These are phyloP conservation scores for Amanita fuliginea DNA, from an alignment of 768 basidiomycete genomes.

Conservation along the genomic window DNA sequence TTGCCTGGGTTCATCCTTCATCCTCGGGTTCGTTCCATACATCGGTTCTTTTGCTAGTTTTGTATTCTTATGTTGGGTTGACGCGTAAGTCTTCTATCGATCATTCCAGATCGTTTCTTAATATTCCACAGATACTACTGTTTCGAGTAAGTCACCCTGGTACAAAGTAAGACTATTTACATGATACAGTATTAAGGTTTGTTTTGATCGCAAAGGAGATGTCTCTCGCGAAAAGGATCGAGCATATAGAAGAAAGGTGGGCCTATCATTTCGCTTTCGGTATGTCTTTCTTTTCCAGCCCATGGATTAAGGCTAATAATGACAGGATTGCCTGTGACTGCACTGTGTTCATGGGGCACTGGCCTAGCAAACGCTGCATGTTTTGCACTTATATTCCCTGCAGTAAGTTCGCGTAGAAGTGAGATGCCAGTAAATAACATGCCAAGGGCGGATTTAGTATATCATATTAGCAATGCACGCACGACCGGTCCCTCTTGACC, in stretches of 20 bases:
- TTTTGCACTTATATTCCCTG: conserved; percentile 76
- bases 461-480: conserved; percentile 80
- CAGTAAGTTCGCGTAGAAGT: conserved; percentile 31
- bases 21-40: conserved; percentile 51
- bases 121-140: conserved; percentile 63
- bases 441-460: conserved; percentile 38
- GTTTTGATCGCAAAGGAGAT: conserved; percentile 69
- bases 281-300: conserved; percentile 13
- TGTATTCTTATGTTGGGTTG: conserved; percentile 75
- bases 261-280: conserved; percentile 83
- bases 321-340: conserved; percentile 62
- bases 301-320: not conserved
- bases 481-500: conserved; percentile 62
- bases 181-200: conserved; percentile 28
- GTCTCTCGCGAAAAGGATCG: conserved; percentile 55
- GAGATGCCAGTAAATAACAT: not conserved
- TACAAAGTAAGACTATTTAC: not conserved
- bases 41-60: conserved; percentile 53
- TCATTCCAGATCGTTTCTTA: not conserved
- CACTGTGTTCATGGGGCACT: conserved; percentile 62
- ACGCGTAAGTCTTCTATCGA: conserved; percentile 52
- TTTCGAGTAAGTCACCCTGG: conserved; percentile 53
- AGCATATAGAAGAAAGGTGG: conserved; percentile 82
- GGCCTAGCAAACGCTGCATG: conserved; percentile 71
- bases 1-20: conserved; percentile 58